phyloP scores from a whole-genome alignment of 2,329 filamentous ascomycete species.

The Lasiodiplodia citricola region DNA sequence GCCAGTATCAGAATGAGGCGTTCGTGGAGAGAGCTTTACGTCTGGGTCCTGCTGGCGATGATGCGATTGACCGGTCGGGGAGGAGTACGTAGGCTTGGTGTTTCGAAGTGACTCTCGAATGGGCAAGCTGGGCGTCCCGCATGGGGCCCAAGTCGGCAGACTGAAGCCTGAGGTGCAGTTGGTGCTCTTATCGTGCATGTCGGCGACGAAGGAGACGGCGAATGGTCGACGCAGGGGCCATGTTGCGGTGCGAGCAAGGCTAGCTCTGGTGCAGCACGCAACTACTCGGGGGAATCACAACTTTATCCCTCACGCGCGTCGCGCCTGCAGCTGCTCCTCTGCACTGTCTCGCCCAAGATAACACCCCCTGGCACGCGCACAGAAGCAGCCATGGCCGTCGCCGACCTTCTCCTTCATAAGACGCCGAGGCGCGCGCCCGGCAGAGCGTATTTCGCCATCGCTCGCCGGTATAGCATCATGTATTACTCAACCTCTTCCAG shows the following conservation, averaged over 20 bases:
- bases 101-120: neutral
- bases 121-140: slow-evolving; percentile 5
- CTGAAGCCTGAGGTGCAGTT: neutral
- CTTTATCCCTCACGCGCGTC: slow-evolving; percentile 14
- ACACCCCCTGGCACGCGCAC: neutral
- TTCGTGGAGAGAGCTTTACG: neutral
- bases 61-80: slow-evolving; percentile 1
- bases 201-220: neutral
- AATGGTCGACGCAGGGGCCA: neutral
- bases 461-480: slow-evolving; percentile 16
- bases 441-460: slow-evolving; percentile 17
- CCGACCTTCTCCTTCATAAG: slow-evolving; percentile 16
- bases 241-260: neutral
- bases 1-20: neutral
- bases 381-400: slow-evolving; percentile 5
- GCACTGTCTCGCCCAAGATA: slow-evolving; percentile 5
- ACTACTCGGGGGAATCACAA: slow-evolving; percentile 8
- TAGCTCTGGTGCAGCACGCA: slow-evolving; percentile 17
- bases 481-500: slow-evolving; percentile 16
- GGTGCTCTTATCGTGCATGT: slow-evolving; percentile 18
- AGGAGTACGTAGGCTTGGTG: neutral
- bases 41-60: neutral
- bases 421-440: slow-evolving; percentile 20
- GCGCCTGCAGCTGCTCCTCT: slow-evolving; percentile 9
- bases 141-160: neutral